Base-by-base conservation (phyloP, 306 rosid species). In the Geum urbanum region DNA sequence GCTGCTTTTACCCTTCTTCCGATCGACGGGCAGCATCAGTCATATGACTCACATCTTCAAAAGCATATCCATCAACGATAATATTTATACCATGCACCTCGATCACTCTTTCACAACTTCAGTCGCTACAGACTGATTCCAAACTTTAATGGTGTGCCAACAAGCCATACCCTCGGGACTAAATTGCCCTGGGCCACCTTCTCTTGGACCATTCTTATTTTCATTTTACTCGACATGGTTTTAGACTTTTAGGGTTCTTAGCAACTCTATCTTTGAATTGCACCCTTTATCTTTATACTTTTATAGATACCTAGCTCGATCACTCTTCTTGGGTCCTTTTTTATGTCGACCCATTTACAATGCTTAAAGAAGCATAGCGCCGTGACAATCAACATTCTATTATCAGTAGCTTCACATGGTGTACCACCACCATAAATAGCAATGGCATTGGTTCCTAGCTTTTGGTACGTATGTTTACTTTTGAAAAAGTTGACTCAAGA, bases 171-270 rank as follows among this genome's bases (percentile, higher is more conserved):
- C 43, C 19, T 13, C 6, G 20, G 44, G 64, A 32, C 64, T 44
- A 58, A 35, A 58, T n/a, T n/a, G n/a, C n/a, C n/a, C n/a, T n/a
- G 65, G 44, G 20, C 22, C 46, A 35, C 65, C 46, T 15, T 35
- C 43, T 56, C 62, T 27, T 39, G 72, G 49, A 52, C 63, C 62
- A 69, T 56, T 16, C 37, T 32, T 67, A 46, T 67, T 46, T 18
- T 39, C 5, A 18, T 5, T 18, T 19, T 50, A 39, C 46, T 69
- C 55, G 2, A 2, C 20, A 5, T 22, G 50, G 19, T 15, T 27
- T 37, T 68, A 52, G 19, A 40, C 13, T 15, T 27, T 37, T 68
- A 52, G 19, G 32, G 12, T 39, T 52, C 19, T 8, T 14, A 51
- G 10, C 44, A 62, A 40, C 41, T 60, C 15, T n/a, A n/a, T n/a